phyloP scores from a whole-genome alignment of 2,329 filamentous ascomycete genomes.

The Colletotrichum kahawae region DNA sequence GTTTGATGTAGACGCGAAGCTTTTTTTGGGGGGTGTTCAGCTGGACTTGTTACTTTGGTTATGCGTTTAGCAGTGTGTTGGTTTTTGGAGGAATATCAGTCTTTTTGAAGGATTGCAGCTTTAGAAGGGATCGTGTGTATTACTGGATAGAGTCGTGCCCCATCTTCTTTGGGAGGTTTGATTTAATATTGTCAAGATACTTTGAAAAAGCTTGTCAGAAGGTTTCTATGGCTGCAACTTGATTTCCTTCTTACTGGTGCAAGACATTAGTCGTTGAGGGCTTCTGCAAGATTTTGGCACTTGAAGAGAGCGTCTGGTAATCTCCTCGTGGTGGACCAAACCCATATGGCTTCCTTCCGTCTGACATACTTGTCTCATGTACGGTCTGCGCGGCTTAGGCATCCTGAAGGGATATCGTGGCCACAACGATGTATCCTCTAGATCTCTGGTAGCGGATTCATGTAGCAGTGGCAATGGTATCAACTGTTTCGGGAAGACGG shows the following conservation, averaged over 20 bases:
- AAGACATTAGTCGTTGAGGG: neutral
- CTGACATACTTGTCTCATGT: neutral
- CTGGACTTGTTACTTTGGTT: neutral
- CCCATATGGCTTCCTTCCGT: neutral
- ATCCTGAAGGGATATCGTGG: neutral
- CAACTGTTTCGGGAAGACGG: neutral
- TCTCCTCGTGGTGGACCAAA: neutral
- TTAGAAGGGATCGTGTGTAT: neutral
- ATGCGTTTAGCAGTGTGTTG: neutral
- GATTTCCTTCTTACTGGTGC: neutral
- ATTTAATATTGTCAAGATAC: too few relatives aligned
- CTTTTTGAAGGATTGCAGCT: neutral
- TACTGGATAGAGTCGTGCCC: neutral
- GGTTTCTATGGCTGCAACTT: neutral
- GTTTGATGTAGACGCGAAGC: neutral
- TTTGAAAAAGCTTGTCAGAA: neutral
- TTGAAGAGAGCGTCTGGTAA: too few relatives aligned
- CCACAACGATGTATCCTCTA: accelerated
- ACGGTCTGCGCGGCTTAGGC: accelerated
- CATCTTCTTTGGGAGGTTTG: neutral
- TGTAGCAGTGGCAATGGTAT: neutral
- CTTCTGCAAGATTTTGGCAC: neutral
- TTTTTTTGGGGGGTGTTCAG: neutral
- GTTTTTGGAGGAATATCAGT: neutral
- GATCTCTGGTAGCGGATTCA: neutral